phyloP scores from a whole-genome alignment of 768 basidiomycete species.

The Mycena latifolia region DNA sequence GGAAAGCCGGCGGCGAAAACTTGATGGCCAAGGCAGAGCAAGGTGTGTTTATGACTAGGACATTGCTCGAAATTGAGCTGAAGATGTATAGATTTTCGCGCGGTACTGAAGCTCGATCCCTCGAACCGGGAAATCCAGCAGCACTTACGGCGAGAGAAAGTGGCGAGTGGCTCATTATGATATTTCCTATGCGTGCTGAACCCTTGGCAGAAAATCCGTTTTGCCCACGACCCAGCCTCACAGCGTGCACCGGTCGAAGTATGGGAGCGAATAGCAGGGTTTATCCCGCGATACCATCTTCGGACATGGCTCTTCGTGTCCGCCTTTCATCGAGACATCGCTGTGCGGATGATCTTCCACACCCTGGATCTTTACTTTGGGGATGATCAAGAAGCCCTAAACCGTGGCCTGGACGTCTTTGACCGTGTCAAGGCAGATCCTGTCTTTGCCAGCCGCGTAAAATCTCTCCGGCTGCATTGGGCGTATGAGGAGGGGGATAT shows the following conservation, averaged over 20 bases:
- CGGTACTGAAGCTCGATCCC: conserved; percentile 71
- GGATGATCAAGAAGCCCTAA: conserved; percentile 66
- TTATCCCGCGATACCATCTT: conserved; percentile 74
- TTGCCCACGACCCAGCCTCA: conserved; percentile 66
- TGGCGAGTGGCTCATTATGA: conserved; percentile 49
- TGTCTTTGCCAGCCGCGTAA: conserved; percentile 69
- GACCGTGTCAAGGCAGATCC: conserved; percentile 75
- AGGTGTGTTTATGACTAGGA: conserved; percentile 52
- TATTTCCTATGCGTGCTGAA: neutral
- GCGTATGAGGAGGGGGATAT: conserved; percentile 78
- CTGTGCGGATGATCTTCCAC: conserved; percentile 73
- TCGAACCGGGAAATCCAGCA: conserved; percentile 67
- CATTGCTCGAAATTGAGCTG: conserved; percentile 1
- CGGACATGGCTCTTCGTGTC: conserved; percentile 79
- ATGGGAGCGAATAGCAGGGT: conserved; percentile 74
- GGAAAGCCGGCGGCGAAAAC: conserved; percentile 66
- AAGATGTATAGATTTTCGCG: conserved; percentile 66
- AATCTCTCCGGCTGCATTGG: conserved; percentile 74
- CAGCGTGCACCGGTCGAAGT: conserved; percentile 74
- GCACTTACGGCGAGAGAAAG: conserved; percentile 60
- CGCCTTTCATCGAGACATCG: conserved; percentile 73
- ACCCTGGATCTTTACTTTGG: conserved; percentile 78
- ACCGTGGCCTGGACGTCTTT: conserved; percentile 74
- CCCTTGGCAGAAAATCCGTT: conserved; percentile 58
- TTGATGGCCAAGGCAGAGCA: conserved; percentile 70